These are phyloP conservation scores for Urostyla sp. DNA, from an alignment of 73 alveolate species.

Conservation along the genomic window DNA sequence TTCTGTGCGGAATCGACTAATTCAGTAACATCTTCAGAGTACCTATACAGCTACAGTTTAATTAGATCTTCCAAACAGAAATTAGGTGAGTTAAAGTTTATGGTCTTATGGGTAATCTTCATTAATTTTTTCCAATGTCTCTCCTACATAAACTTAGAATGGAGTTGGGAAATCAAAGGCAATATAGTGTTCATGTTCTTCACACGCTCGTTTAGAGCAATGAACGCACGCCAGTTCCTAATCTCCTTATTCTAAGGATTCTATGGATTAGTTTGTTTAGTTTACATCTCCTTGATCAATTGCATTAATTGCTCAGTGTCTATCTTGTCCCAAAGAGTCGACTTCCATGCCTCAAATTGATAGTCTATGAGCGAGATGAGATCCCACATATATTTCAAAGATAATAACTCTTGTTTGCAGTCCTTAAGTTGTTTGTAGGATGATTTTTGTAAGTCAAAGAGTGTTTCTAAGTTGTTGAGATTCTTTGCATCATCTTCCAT, in stretches of 20 bases:
- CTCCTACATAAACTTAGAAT: conserved; percentile 98
- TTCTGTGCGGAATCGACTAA: conserved; percentile 98
- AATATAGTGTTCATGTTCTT: conserved; percentile 97
- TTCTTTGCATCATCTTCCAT: conserved; percentile 92
- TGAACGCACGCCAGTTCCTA: conserved; percentile 88
- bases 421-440: conserved; percentile 96
- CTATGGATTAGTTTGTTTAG: conserved; percentile 88
- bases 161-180: conserved; percentile 95
- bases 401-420: conserved; percentile 93
- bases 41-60: conserved; percentile 94
- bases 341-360: conserved; percentile 99
- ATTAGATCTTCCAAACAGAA: conserved; percentile 96
- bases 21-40: conserved; percentile 95
- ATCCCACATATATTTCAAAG: conserved; percentile 99
- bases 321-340: conserved; percentile 98
- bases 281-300: conserved; percentile 94
- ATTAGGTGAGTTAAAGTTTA: conserved; percentile 92
- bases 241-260: conserved; percentile 82
- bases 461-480: conserved; percentile 93
- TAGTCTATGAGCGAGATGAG: conserved; percentile 91
- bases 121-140: conserved; percentile 99
- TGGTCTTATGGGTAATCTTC: conserved; percentile 94
- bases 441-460: conserved; percentile 93
- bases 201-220: conserved; percentile 90
- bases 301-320: conserved; percentile 98